Percentiles rank a stretch among this genome's conserved stretches.
phyloP scores from a whole-genome alignment of 106 monocot species.

The Dendrobium catenatum region DNA sequence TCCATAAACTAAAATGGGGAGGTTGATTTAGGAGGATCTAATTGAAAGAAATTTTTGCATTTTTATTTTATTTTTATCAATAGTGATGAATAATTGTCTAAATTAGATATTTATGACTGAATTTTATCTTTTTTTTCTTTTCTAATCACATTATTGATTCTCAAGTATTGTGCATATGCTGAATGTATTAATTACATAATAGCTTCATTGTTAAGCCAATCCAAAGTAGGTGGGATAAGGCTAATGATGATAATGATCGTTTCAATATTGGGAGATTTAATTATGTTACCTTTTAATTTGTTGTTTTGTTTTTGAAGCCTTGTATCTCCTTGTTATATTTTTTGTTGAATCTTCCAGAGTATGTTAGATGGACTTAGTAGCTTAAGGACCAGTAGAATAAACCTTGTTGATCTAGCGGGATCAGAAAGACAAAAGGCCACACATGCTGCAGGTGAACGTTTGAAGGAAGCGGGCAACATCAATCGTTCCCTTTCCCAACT shows the following conservation, averaged over 20 bases:
- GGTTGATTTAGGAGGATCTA: no score
- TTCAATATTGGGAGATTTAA: not conserved
- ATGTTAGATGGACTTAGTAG: constrained; percentile 67
- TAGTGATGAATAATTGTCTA: no score
- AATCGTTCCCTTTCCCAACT: constrained; percentile 99
- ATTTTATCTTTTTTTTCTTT: not conserved
- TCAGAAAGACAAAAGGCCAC: constrained; percentile 96
- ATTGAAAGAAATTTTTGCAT: no score
- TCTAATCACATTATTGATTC: not conserved
- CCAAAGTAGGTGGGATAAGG: no score
- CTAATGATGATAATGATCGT: no score
- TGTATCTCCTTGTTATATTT: not conserved
- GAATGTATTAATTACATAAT: not conserved
- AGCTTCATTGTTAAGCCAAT: not conserved
- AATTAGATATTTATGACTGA: no score
- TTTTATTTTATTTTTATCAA: no score
- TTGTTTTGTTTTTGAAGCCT: not conserved
- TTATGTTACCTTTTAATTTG: not conserved
- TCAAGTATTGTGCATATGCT: not conserved
- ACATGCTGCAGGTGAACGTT: constrained; percentile 76
- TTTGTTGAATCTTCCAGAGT: constrained; percentile 29
- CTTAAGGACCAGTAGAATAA: constrained; percentile 77
- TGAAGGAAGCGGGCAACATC: constrained; percentile 98
- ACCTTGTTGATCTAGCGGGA: constrained; percentile 96
- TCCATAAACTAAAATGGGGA: no score